Evolutionary conservation across 371 early-diverging fungal species (phyloP), one percentile per base, ranked within the genome.

Genomic region (Mucor racemosus): DNA sequence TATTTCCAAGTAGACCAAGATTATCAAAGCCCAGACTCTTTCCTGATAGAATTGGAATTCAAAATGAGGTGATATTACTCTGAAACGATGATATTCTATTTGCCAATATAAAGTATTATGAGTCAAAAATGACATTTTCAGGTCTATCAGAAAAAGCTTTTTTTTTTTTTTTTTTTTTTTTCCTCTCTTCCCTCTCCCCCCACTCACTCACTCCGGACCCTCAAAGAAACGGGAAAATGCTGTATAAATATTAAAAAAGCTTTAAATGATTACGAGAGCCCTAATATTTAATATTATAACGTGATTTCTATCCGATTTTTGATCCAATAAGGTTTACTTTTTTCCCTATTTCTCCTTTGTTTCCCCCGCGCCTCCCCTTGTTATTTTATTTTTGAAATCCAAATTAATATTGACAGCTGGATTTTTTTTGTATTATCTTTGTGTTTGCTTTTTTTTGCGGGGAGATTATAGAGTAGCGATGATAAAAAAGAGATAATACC

Each of bases 51-150:
- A 44, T 44, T 44, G 44, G 17, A 44, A n/a, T 44, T 44, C 50
- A 50, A 50, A 50, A 50, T 50, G 19, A 50, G 21, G 50, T 50
- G 50, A 50, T 50, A 21, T 50, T 50, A 50, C 26, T 50, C 13
- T 50, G 50, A 19, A 50, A 50, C 26, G 44, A 44, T 26, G 11
- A 19, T 50, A 26, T 50, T 1, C 21, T 11, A 21, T 50, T 50
- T 50, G 26, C 50, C 50, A 50, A 50, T 48, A 8, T 19, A 5
- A 48, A 48, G 10, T 9, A 5, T 5, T 19, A 48, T 50, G 50
- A 50, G 50, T 50, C 50, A 50, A 50, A 50, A 21, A 50, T 50
- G 50, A 21, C 50, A 50, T 50, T 50, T 26, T 2, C 11, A 50
- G 5, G 26, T 11, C 50, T 42, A n/a, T 15, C 14, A 17, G 5